Conservation (phyloP, 345 rosid genomes). For the Salix caprea region DNA sequence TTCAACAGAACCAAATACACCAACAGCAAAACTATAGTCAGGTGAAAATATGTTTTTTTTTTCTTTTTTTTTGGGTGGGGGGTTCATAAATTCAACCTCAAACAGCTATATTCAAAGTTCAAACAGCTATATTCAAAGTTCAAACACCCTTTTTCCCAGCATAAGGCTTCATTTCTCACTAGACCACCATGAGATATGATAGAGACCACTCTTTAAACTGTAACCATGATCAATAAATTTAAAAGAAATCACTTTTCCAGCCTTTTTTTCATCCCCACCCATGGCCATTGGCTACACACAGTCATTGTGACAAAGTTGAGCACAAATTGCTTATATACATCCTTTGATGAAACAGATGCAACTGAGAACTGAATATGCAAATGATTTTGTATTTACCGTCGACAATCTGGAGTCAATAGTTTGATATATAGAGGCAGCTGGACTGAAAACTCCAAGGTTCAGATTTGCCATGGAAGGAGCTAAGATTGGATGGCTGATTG, state of each 20-base stretch:
- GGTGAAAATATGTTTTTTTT: neutral
- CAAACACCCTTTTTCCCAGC: neutral
- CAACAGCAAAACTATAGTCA: neutral
- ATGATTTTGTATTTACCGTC: slow-evolving; percentile 25
- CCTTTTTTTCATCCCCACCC: neutral
- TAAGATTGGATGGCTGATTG: slow-evolving; percentile 42
- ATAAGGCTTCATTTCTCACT: neutral
- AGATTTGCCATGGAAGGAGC: slow-evolving; percentile 43
- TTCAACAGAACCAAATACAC: neutral
- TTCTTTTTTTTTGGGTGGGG: too few species aligned
- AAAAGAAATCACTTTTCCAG: neutral
- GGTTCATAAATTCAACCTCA: neutral
- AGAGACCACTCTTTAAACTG: neutral
- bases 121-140: neutral
- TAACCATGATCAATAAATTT: neutral
- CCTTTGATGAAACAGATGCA: neutral
- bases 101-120: neutral
- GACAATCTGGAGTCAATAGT: slow-evolving; percentile 44
- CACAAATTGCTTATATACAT: neutral
- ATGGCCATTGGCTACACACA: neutral
- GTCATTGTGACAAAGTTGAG: neutral
- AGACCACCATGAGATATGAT: neutral
- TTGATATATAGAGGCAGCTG: slow-evolving; percentile 67
- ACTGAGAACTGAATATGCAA: neutral
- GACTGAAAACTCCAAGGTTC: slow-evolving; percentile 45